Conservation (phyloP, 2,329 filamentous ascomycete genomes). For the Westerdykella aurantiaca region DNA sequence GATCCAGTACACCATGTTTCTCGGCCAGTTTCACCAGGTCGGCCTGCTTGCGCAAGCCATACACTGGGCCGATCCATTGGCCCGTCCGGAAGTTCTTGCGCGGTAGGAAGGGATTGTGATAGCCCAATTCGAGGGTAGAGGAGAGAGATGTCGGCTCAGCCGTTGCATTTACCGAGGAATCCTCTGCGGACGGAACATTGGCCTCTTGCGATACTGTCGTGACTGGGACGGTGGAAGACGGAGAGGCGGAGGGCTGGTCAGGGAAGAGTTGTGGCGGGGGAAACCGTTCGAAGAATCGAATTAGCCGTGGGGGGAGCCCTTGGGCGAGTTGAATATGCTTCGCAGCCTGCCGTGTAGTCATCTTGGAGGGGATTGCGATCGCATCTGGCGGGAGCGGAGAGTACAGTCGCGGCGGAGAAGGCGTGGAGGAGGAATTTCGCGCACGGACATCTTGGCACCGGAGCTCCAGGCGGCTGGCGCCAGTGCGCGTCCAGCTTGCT, state of each 20-base stretch:
- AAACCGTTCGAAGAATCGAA: constrained; percentile 84
- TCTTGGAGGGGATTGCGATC: constrained; percentile 12
- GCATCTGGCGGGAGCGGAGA: constrained; percentile 9
- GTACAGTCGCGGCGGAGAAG: constrained; percentile 5
- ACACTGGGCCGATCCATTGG: constrained; percentile 76
- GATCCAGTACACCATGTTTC: constrained; percentile 70
- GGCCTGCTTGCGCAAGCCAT: constrained; percentile 80
- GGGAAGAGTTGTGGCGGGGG: constrained; percentile 58
- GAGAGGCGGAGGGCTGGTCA: constrained; percentile 15
- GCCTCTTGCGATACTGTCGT: constrained; percentile 29
- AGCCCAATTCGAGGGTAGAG: constrained; percentile 40
- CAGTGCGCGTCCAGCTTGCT: background rate
- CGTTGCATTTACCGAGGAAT: constrained; percentile 20
- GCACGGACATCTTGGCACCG: background rate
- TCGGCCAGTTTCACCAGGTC: constrained; percentile 82
- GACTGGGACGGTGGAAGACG: constrained; percentile 16
- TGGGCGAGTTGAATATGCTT: constrained; percentile 54
- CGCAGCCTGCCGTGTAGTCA: constrained; percentile 19
- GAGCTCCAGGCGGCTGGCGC: background rate
- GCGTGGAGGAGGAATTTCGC: background rate
- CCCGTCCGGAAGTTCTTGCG: constrained; percentile 73
- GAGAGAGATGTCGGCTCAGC: background rate
- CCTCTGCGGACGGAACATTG: constrained; percentile 36
- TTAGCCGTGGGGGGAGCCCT: constrained; percentile 68
- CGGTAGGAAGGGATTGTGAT: constrained; percentile 74